These are phyloP conservation scores for Mortierella sp. DNA, from an alignment of 371 early-diverging fungal genomes.

Conservation along the genomic window DNA sequence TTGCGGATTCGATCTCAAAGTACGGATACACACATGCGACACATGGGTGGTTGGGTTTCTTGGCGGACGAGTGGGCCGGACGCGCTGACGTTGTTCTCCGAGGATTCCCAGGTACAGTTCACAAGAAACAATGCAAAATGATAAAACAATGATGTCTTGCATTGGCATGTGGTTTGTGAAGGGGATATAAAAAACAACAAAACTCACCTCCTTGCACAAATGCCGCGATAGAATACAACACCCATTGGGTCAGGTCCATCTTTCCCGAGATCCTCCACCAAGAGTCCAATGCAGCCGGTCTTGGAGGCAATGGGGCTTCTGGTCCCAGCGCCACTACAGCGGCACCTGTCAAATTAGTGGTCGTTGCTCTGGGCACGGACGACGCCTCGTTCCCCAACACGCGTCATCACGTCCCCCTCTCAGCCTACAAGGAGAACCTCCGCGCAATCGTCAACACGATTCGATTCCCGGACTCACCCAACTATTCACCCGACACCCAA, in stretches of 20 bases:
- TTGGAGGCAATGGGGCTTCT: background rate
- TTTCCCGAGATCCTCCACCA: conserved; percentile 49
- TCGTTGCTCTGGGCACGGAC: conserved; percentile 54
- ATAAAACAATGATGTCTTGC: background rate
- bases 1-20: conserved; percentile 53
- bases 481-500: conserved; percentile 50
- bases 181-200: background rate
- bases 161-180: background rate
- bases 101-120: conserved; percentile 47
- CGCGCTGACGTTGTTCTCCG: conserved; percentile 52
- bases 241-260: conserved; percentile 49
- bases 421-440: conserved; percentile 43
- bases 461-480: conserved; percentile 51
- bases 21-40: conserved; percentile 53
- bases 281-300: conserved; percentile 18
- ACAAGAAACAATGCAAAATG: background rate
- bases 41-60: conserved; percentile 49
- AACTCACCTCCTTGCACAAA: background rate
- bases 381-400: conserved; percentile 51
- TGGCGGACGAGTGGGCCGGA: conserved; percentile 53
- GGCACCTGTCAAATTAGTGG: conserved; percentile 36
- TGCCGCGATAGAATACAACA: conserved; percentile 44
- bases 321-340: background rate
- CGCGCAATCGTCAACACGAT: conserved; percentile 28
- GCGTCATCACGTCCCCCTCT: conserved; percentile 47